Evolutionary conservation across 2,329 filamentous ascomycete genomes (phyloP).

Genomic region (Akanthomyces uredinophilus): DNA sequence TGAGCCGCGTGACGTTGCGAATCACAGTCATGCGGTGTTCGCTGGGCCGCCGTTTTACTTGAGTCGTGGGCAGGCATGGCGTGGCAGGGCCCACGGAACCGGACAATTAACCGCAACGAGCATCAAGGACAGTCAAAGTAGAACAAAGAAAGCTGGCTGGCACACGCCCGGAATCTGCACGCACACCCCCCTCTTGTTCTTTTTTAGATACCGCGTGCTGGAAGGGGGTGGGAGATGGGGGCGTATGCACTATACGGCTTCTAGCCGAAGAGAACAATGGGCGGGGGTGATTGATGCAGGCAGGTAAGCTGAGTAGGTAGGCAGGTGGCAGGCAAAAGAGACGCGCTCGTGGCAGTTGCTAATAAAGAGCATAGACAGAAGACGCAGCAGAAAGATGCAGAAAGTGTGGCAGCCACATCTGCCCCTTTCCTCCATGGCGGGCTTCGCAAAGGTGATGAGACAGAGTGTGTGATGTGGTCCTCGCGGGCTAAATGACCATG

Average conservation of each 20-base stretch:
- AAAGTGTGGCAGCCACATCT: too few relatives aligned
- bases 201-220: too few relatives aligned
- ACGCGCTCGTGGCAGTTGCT: neutral
- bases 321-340: neutral
- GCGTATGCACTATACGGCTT: conserved; percentile 4
- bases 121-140: too few relatives aligned
- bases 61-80: neutral
- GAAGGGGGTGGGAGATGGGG: neutral
- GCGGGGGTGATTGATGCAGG: neutral
- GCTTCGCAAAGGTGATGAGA: too few relatives aligned
- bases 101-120: neutral
- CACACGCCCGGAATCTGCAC: neutral
- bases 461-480: neutral
- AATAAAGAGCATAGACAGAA: neutral
- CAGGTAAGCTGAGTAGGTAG: too few relatives aligned
- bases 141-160: too few relatives aligned
- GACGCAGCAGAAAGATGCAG: too few relatives aligned
- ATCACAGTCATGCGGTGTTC: neutral
- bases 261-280: conserved; percentile 9
- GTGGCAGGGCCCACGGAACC: neutral
- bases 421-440: too few relatives aligned
- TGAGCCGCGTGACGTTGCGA: neutral
- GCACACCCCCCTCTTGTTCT: neutral
- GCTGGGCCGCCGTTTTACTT: neutral
- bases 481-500: neutral